A percentile compares a stretch with the other conserved stretches of the same genome.
These are phyloP conservation scores for Rhodotorula sp. DNA, from an alignment of 1,284 basidiomycete species.

Conservation along the genomic window DNA sequence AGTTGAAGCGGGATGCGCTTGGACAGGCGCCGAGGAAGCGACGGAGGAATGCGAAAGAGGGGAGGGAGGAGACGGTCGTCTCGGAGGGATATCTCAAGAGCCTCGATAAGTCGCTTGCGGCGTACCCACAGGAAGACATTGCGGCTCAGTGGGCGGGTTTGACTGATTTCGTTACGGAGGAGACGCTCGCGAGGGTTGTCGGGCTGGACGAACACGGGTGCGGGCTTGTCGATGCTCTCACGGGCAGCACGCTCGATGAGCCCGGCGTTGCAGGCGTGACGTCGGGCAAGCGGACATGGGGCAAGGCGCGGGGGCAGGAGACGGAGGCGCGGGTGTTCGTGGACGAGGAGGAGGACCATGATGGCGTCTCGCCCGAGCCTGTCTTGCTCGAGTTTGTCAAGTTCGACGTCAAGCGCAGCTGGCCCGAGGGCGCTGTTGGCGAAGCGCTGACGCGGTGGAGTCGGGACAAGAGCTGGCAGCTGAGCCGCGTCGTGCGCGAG, in stretches of 20 bases:
- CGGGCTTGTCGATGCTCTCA: conserved; percentile 44
- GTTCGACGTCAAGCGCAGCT: conserved; percentile 51
- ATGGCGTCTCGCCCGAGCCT: conserved; percentile 3
- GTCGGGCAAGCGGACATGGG: neutral
- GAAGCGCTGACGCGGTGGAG: conserved; percentile 50
- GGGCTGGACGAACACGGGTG: conserved; percentile 44
- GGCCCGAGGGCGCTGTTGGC: conserved; percentile 50
- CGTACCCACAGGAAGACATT: conserved; percentile 48
- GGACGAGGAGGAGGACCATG: conserved; percentile 1
- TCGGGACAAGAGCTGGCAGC: conserved; percentile 51
- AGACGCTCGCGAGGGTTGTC: conserved; percentile 45
- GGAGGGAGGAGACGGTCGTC: conserved; percentile 14
- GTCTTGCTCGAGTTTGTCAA: conserved; percentile 44
- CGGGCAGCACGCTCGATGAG: conserved; percentile 32
- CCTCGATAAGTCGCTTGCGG: conserved; percentile 50
- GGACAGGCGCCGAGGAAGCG: neutral
- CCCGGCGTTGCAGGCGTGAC: neutral
- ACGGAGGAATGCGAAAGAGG: neutral
- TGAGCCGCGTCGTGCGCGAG: conserved; percentile 43
- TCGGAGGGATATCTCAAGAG: conserved; percentile 48
- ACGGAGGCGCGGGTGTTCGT: conserved; percentile 24
- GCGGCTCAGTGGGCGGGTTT: conserved; percentile 47
- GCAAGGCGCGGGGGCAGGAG: conserved; percentile 11
- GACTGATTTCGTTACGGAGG: conserved; percentile 41
- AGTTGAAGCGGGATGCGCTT: conserved; percentile 4